These are phyloP conservation scores for Cadophora sp. DNA, from an alignment of 2,329 filamentous ascomycete genomes.

Conservation along the genomic window DNA sequence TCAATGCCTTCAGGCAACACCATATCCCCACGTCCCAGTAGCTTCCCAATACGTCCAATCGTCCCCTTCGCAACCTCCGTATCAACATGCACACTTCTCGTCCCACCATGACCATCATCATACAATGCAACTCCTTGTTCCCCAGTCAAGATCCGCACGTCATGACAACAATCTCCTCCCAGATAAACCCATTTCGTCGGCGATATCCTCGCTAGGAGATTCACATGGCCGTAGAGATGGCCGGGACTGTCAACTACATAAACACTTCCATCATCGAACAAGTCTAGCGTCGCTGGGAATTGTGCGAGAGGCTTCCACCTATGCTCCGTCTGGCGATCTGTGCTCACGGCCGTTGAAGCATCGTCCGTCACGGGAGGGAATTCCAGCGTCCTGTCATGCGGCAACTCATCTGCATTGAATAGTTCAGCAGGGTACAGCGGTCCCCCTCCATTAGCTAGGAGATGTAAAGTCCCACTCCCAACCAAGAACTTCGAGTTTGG, in stretches of 20 bases:
- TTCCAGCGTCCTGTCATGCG: conserved; percentile 51
- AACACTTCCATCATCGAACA: conserved; percentile 54
- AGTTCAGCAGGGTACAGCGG: conserved; percentile 47
- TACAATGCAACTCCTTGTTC: conserved; percentile 60
- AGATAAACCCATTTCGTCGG: conserved; percentile 55
- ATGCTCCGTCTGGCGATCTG: conserved; percentile 37
- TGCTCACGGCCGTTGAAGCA: background rate
- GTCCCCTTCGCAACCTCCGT: conserved; percentile 52
- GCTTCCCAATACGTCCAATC: conserved; percentile 50
- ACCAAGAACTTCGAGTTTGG: conserved; percentile 55
- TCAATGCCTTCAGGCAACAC: conserved; percentile 31
- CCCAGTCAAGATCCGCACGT: conserved; percentile 56
- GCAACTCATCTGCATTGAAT: conserved; percentile 53
- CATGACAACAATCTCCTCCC: conserved; percentile 61
- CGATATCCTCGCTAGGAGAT: conserved; percentile 52
- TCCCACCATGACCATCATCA: conserved; percentile 52
- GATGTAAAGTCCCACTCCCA: conserved; percentile 53
- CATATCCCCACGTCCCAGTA: conserved; percentile 43
- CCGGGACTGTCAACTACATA: conserved; percentile 58
- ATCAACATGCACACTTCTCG: conserved; percentile 58
- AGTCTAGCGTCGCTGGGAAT: conserved; percentile 54
- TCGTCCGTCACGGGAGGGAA: conserved; percentile 43
- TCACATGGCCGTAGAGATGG: conserved; percentile 59
- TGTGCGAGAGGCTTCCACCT: conserved; percentile 52
- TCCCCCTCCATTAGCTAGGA: conserved; percentile 45